Base-by-base conservation (phyloP, 2,329 filamentous ascomycete species). In the Fusarium algeriense region DNA sequence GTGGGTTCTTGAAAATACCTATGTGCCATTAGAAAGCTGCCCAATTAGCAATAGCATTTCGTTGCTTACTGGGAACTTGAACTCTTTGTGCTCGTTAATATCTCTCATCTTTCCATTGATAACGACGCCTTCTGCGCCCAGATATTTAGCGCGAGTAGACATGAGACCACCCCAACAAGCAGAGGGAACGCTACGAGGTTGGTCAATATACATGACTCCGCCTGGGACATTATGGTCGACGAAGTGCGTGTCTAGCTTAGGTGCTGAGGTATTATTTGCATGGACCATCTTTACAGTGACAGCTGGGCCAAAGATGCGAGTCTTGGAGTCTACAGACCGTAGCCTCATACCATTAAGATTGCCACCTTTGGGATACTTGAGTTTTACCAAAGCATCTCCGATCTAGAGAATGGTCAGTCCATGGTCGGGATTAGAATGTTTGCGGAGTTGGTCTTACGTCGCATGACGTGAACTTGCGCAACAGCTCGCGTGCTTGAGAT, bases 101-200 rank as follows among this genome's bases (percentile, higher is more conserved):
- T 79, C 78, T 35, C 78, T 67, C 40, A 78, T 65, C n/a, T 72
- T 67, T 4, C 78, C 78, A 46, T 79, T 77, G 26, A 79, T 61
- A 2, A 79, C 62, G 6, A 75, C 75, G 4, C 73, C 77, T n/a
- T 70, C 44, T 0, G 77, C 75, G 0, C 77, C 76, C 1, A 78
- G 66, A 4, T 66, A 73, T 38, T 76, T 69, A 13, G 78, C 78
- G 4, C 77, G 68, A 4, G 76, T 78, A 2, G 77, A 76, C 78
- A 79, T 79, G 17, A 79, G 64, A 1, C 70, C 69, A 49, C 77
- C 77, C 76, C 76, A 79, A 59, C 76, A 78, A 6, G 77, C 76
- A 3, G 75, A 76, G 15, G 62, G 50, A 4, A 77, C 44, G 4
- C 67, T 70, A 37, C 75, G 75, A 11, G 77, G 78, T 40, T 79